Conservation (phyloP, 78 protist genomes). For the Dictyostelium citrinum region DNA sequence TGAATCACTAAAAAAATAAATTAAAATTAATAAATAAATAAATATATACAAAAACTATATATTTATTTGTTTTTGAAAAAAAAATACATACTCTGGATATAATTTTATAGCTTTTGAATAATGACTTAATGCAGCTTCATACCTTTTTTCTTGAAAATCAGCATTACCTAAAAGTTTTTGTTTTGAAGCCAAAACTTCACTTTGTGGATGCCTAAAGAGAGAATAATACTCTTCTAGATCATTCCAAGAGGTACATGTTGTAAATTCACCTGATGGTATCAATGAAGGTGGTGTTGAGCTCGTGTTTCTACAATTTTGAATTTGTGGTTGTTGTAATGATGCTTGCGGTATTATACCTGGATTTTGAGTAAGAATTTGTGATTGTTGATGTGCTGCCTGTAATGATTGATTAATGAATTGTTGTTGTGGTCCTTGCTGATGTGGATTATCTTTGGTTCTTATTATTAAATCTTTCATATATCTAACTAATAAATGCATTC, state of each 20-base stretch:
- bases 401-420: background rate
- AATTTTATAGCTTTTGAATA: conserved; percentile 67
- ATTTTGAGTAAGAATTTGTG: background rate
- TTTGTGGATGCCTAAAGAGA: background rate
- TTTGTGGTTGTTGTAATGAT: background rate
- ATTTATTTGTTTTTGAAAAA: background rate
- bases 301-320: background rate
- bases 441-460: background rate
- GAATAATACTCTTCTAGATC: conserved; percentile 57
- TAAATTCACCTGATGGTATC: conserved; percentile 54
- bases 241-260: conserved; percentile 21
- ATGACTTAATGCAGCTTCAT: conserved; percentile 39
- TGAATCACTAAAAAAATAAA: conserved; percentile 7
- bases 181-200: conserved; percentile 39
- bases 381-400: background rate
- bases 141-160: conserved; percentile 40
- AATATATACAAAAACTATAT: background rate
- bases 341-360: background rate
- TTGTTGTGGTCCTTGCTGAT: background rate
- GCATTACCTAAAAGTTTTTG: conserved; percentile 57
- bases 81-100: conserved; percentile 48
- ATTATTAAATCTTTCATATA: conserved; percentile 4
- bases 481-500: conserved; percentile 22
- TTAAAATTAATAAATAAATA: background rate
- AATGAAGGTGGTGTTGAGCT: conserved; percentile 3